A percentile compares a stretch with the other conserved stretches of the same genome.
Evolutionary conservation across 768 basidiomycete genomes (phyloP).

Genomic region (Amyloporia xantha): DNA sequence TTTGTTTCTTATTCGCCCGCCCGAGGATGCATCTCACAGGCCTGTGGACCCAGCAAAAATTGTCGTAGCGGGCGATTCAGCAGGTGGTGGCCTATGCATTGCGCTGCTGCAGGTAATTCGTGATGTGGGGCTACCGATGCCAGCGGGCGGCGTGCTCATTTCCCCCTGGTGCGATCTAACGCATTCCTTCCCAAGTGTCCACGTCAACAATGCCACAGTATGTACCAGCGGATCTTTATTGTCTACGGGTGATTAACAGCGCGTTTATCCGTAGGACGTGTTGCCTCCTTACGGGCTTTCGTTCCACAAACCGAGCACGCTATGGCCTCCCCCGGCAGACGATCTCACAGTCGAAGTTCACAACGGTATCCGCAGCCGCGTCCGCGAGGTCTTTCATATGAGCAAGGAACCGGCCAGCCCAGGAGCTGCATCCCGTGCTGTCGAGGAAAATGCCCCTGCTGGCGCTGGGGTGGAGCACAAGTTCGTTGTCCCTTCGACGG

Average conservation of each 20-base stretch:
- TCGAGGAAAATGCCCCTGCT: neutral
- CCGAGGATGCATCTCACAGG: constrained; percentile 65
- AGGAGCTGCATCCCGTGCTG: neutral
- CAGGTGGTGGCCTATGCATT: constrained; percentile 83
- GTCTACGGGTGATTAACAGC: neutral
- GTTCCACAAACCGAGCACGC: constrained; percentile 68
- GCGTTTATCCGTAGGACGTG: constrained; percentile 50
- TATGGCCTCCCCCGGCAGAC: constrained; percentile 73
- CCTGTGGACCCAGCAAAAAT: constrained; percentile 80
- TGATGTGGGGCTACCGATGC: constrained; percentile 72
- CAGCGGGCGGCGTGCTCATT: constrained; percentile 84
- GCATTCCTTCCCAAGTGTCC: constrained; percentile 88
- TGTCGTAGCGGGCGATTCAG: constrained; percentile 86
- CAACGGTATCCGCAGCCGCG: constrained; percentile 49
- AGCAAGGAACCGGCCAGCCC: neutral
- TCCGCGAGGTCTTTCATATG: constrained; percentile 46
- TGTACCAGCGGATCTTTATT: constrained; percentile 15
- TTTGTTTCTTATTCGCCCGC: constrained; percentile 85
- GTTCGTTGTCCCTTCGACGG: constrained; percentile 17
- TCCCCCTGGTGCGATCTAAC: constrained; percentile 95
- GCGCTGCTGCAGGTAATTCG: constrained; percentile 84
- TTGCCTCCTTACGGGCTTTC: constrained; percentile 72
- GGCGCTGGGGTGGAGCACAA: constrained; percentile 6
- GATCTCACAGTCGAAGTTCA: constrained; percentile 54
- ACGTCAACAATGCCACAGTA: constrained; percentile 80